These are phyloP conservation scores for Cenchrus purpureus DNA, from an alignment of 176 grass and related monocot species.

Conservation along the genomic window DNA sequence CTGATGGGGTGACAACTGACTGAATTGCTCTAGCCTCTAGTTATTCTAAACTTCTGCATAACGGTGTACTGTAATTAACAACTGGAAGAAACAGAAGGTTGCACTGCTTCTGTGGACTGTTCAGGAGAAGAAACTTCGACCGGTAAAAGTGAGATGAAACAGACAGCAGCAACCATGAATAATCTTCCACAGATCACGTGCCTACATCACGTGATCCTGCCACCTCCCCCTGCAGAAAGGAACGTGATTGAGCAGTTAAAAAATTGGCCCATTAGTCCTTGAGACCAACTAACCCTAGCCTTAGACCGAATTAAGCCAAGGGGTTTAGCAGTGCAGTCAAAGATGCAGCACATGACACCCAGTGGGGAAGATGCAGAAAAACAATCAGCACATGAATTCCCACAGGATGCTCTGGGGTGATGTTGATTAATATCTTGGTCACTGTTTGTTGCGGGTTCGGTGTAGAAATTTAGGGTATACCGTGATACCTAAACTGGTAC, in stretches of 20 bases:
- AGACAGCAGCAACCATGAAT: neutral
- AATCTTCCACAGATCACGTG: constrained; percentile 1
- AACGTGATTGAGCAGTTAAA: constrained; percentile 41
- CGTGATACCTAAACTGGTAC: too few species aligned
- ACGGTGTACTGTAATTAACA: neutral
- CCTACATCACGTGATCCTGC: constrained; percentile 41
- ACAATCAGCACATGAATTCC: constrained; percentile 46
- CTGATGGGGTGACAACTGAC: neutral
- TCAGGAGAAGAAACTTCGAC: constrained; percentile 9
- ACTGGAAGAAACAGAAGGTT: neutral
- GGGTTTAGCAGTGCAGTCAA: constrained; percentile 49
- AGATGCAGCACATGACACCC: constrained; percentile 56
- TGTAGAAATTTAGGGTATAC: too few species aligned
- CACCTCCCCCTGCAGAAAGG: neutral
- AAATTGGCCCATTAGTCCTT: constrained; percentile 4
- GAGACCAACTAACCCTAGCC: constrained; percentile 27
- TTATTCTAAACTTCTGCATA: neutral
- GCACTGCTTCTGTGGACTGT: neutral
- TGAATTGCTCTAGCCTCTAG: neutral
- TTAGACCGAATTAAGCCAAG: constrained; percentile 25
- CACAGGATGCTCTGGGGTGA: neutral
- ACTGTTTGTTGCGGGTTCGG: neutral
- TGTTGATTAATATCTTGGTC: constrained; percentile 3
- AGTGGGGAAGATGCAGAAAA: constrained; percentile 28
- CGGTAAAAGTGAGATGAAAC: constrained; percentile 30